A percentile compares a stretch with the other conserved stretches of the same genome.
phyloP scores from a whole-genome alignment of 2,329 filamentous ascomycete genomes.

The Raffaelea arxii region DNA sequence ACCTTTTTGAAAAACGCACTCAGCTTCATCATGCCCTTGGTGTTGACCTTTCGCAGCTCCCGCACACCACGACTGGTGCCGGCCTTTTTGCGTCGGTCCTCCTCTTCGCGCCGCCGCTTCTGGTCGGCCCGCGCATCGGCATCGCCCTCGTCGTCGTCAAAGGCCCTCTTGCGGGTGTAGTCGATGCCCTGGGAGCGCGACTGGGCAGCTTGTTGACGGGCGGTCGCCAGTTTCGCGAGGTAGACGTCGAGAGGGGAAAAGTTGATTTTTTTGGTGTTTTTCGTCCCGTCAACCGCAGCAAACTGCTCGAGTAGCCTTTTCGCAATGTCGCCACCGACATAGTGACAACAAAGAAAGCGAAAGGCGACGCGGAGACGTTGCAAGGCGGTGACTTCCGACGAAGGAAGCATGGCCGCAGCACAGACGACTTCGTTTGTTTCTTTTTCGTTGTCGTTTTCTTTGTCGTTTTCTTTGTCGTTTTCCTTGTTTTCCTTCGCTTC shows the following conservation, averaged over 20 bases:
- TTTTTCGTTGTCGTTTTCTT: slow-evolving; percentile 6
- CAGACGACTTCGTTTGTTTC: slow-evolving; percentile 15
- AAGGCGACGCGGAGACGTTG: slow-evolving; percentile 57
- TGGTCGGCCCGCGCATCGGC: slow-evolving; percentile 63
- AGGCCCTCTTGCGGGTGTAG: slow-evolving; percentile 58
- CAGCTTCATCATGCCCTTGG: slow-evolving; percentile 91
- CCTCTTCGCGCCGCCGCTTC: slow-evolving; percentile 77
- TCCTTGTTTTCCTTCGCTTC: slow-evolving; percentile 11
- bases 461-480: slow-evolving; percentile 9
- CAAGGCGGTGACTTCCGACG: slow-evolving; percentile 41
- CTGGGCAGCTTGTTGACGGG: slow-evolving; percentile 63
- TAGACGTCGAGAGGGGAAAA: slow-evolving; percentile 66
- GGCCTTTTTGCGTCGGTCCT: slow-evolving; percentile 75
- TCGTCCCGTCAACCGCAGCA: slow-evolving; percentile 10
- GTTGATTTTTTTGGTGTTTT: slow-evolving; percentile 35
- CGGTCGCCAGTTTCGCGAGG: slow-evolving; percentile 51
- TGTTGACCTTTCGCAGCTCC: slow-evolving; percentile 82
- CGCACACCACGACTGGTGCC: slow-evolving; percentile 65
- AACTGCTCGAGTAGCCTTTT: slow-evolving; percentile 32
- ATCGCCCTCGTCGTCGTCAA: slow-evolving; percentile 55
- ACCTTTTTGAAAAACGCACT: slow-evolving; percentile 86
- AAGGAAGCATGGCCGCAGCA: slow-evolving; percentile 33
- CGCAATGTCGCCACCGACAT: slow-evolving; percentile 40
- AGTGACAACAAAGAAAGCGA: slow-evolving; percentile 53
- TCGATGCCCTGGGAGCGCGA: slow-evolving; percentile 54